Conservation (phyloP, 23 red algal genomes). For the Cyanidiococcus yangmingshanensis region DNA sequence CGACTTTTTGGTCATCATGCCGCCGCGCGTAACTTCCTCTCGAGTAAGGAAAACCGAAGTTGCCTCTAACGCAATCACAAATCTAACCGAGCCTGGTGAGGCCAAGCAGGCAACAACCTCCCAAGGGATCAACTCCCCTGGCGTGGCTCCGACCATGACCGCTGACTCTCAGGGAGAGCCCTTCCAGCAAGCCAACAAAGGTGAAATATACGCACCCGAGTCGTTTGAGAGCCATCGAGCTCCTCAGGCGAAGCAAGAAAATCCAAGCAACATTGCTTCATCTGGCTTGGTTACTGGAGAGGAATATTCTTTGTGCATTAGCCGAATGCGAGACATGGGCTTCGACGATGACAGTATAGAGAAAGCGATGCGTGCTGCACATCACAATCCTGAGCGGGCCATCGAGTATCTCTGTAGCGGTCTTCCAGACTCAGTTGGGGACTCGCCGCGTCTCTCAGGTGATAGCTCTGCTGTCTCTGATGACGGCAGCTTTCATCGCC, state of each 20-base stretch:
- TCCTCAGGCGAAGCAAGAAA: constrained; percentile 2
- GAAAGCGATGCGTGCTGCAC: constrained; percentile 72
- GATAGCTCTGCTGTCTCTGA: background rate
- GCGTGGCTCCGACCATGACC: background rate
- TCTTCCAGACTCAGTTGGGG: constrained; percentile 25
- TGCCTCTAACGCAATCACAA: constrained; percentile 21
- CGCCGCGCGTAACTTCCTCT: constrained; percentile 35
- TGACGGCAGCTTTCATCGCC: background rate
- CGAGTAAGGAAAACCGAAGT: constrained; percentile 6
- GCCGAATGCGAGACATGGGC: constrained; percentile 81
- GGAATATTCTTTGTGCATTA: constrained; percentile 49
- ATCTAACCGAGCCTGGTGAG: constrained; percentile 12
- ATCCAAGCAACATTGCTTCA: background rate
- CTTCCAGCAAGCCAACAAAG: constrained; percentile 13
- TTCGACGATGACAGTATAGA: constrained; percentile 68
- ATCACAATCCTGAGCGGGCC: constrained; percentile 88
- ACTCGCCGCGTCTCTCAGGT: background rate
- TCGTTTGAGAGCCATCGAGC: background rate
- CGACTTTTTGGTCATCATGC: constrained; percentile 90
- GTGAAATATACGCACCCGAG: background rate
- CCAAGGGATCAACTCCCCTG: background rate
- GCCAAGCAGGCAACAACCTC: constrained; percentile 6
- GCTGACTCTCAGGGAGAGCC: constrained; percentile 21
- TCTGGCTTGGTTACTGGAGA: constrained; percentile 43
- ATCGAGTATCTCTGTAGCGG: constrained; percentile 83